Evolutionary conservation across 2,329 filamentous ascomycete genomes (phyloP).

Genomic region (Colletotrichum spaethianum): DNA sequence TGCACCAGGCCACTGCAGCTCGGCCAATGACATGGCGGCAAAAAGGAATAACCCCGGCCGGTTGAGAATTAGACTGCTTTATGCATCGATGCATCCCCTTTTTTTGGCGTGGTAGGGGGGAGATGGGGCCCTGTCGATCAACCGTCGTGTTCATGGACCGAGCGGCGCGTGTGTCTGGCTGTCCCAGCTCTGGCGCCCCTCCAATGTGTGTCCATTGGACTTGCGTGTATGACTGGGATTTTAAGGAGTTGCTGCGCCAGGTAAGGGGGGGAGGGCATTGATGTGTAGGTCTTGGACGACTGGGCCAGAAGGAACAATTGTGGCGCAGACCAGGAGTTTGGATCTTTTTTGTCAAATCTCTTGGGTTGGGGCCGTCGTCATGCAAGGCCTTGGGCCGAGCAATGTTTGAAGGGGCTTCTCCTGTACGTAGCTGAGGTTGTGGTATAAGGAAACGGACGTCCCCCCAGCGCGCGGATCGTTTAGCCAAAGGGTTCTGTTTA

Average conservation of each 20-base stretch:
- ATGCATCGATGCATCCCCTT: conserved; percentile 34
- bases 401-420: conserved; percentile 13
- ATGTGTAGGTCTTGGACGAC: not conserved
- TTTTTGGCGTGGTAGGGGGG: not conserved
- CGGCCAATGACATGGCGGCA: conserved; percentile 2
- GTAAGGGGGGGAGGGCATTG: not conserved
- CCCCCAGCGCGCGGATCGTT: not conserved
- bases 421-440: not conserved
- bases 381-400: conserved; percentile 12
- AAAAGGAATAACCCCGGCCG: not conserved
- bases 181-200: not conserved
- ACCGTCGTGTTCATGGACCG: not conserved
- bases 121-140: conserved; percentile 4
- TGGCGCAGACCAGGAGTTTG: conserved; percentile 10
- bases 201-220: not conserved
- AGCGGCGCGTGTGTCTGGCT: not conserved
- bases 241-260: not conserved
- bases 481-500: not conserved
- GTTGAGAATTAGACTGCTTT: conserved; percentile 20
- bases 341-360: conserved; percentile 2
- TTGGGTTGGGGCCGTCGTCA: conserved; percentile 9
- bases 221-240: not conserved
- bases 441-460: conserved; percentile 18
- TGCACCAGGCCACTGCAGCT: not conserved
- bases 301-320: not conserved